phyloP scores from a whole-genome alignment of 2,329 filamentous ascomycete species.

The Neopestalotiopsis sp. region DNA sequence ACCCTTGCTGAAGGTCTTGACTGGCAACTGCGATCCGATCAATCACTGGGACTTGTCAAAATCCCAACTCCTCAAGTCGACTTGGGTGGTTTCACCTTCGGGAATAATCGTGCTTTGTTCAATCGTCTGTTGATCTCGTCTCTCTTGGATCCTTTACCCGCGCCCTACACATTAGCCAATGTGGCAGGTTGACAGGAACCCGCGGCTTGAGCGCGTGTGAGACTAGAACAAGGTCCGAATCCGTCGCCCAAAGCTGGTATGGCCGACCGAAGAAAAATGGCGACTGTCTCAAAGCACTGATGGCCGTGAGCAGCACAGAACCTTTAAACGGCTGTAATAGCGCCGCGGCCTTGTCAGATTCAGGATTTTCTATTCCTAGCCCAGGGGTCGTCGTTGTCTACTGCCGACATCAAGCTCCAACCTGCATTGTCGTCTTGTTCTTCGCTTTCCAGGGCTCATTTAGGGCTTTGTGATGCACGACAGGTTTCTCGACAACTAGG shows the following conservation, averaged over 20 bases:
- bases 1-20: not conserved
- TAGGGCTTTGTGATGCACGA: not conserved
- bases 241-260: not conserved
- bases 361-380: not conserved
- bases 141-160: not conserved
- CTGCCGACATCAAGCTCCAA: not conserved
- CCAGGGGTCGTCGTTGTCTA: not conserved
- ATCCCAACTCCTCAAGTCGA: not conserved
- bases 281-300: not conserved
- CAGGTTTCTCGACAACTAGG: not conserved
- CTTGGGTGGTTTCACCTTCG: not conserved
- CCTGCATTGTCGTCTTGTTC: not conserved
- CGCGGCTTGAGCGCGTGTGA: not conserved
- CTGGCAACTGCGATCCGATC: conserved; percentile 3
- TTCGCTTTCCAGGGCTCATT: not conserved
- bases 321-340: not conserved
- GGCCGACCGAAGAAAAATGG: not conserved
- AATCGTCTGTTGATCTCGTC: not conserved
- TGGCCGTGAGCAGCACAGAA: not conserved
- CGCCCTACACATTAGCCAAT: not conserved
- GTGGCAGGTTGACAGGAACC: not conserved
- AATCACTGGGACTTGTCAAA: not conserved
- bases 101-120: not conserved
- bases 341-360: not conserved
- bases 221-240: not conserved